phyloP scores from a whole-genome alignment of 129 eudicot genomes.

The Flaveria trinervia region DNA sequence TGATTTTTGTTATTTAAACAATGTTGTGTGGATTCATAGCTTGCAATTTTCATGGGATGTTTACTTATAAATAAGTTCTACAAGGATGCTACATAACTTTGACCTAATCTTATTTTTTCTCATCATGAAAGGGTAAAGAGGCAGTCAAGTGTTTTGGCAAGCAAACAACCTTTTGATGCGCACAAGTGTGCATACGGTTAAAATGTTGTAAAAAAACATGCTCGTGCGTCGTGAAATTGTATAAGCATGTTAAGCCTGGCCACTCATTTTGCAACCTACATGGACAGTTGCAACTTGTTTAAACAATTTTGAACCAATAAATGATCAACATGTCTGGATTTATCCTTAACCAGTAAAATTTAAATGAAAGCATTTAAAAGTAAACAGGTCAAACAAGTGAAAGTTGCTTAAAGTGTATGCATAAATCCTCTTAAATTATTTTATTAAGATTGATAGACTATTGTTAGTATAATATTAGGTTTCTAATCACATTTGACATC shows the following conservation, averaged over 20 bases:
- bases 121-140: constrained; percentile 46
- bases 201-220: constrained; percentile 60
- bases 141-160: constrained; percentile 52
- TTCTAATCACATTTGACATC: neutral
- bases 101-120: neutral
- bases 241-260: constrained; percentile 62
- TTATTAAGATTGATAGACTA: neutral
- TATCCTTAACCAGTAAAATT: neutral
- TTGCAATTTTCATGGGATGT: neutral
- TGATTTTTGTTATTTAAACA: neutral
- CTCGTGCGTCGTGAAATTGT: constrained; percentile 61
- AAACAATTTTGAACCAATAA: neutral
- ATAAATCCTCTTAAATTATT: neutral
- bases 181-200: constrained; percentile 64
- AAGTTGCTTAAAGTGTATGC: constrained; percentile 1
- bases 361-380: neutral
- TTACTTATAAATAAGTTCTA: neutral
- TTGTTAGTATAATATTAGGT: neutral
- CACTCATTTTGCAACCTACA: constrained; percentile 46
- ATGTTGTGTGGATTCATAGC: neutral
- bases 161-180: constrained; percentile 54
- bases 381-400: neutral
- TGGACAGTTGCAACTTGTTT: constrained; percentile 32
- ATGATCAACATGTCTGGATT: neutral
- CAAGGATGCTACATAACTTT: neutral